phyloP scores from a whole-genome alignment of 176 grass and related monocot genomes.

The Triticum aestivum region DNA sequence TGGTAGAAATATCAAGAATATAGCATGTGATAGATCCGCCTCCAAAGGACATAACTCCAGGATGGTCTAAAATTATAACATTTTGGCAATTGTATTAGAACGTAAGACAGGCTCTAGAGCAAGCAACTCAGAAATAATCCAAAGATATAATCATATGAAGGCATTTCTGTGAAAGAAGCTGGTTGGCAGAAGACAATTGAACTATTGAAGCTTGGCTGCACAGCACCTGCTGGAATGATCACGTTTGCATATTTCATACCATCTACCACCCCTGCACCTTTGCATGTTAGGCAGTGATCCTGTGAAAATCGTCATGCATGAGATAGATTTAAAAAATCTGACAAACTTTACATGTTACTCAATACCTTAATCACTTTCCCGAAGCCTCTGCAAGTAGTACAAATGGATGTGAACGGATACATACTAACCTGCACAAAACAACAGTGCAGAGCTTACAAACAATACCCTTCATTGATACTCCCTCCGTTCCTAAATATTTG shows the following conservation, averaged over 20 bases:
- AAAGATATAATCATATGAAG: conserved; percentile 16
- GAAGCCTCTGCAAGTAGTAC: conserved; percentile 73
- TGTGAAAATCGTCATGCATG: conserved; percentile 36
- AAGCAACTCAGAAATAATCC: not conserved
- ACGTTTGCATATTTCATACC: conserved; percentile 81
- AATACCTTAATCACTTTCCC: conserved; percentile 93
- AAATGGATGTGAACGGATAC: conserved; percentile 83
- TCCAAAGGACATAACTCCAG: conserved; percentile 1
- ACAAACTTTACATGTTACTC: conserved; percentile 2
- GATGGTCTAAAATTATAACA: not conserved
- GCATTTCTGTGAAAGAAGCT: conserved; percentile 15
- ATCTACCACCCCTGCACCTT: conserved; percentile 75
- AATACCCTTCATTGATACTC: not conserved
- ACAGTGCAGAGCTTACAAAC: conserved; percentile 1
- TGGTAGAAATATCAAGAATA: not conserved
- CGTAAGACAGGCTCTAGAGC: not conserved
- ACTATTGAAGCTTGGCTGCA: conserved; percentile 20
- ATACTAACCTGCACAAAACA: conserved; percentile 65
- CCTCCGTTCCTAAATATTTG: too few relatives aligned
- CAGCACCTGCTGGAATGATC: conserved; percentile 77
- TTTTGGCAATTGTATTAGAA: not conserved
- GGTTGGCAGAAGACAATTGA: not conserved
- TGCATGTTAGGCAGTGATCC: conserved; percentile 83
- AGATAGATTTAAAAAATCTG: conserved; percentile 21
- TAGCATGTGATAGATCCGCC: not conserved